A percentile compares a stretch with the other conserved stretches of the same genome.
phyloP scores from a whole-genome alignment of 179 eudicot genomes.

The Silene noctiflora region DNA sequence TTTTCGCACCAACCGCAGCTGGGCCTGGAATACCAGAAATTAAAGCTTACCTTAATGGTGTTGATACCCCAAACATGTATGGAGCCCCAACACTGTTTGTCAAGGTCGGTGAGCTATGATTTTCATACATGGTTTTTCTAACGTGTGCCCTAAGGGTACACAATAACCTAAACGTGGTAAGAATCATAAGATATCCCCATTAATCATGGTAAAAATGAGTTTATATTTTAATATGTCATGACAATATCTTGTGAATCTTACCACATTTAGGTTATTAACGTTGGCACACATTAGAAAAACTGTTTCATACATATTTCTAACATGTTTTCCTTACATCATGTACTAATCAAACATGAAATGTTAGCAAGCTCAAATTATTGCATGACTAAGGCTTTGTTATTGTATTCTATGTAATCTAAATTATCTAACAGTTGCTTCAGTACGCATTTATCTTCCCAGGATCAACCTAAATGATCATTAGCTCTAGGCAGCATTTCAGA shows the following conservation, averaged over 20 bases:
- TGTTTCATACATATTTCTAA: not conserved
- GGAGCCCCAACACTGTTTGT: slow-evolving; percentile 81
- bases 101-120: slow-evolving; percentile 51
- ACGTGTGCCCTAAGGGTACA: no score
- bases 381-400: not conserved
- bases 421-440: not conserved
- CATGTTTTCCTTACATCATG: not conserved
- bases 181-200: no score
- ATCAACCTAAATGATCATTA: not conserved
- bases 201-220: no score
- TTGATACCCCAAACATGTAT: slow-evolving; percentile 86
- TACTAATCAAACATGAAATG: not conserved
- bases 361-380: not conserved
- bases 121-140: no score
- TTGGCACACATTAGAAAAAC: no score
- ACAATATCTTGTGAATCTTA: no score
- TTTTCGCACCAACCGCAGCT: slow-evolving; percentile 91
- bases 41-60: slow-evolving; percentile 83
- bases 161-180: no score
- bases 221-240: no score
- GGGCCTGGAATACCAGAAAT: slow-evolving; percentile 95
- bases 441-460: not conserved
- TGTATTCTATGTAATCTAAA: not conserved
- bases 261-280: no score
- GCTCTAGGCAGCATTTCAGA: not conserved